Conservation (phyloP, 495 filamentous ascomycete species). For the Thozetella sp. region DNA sequence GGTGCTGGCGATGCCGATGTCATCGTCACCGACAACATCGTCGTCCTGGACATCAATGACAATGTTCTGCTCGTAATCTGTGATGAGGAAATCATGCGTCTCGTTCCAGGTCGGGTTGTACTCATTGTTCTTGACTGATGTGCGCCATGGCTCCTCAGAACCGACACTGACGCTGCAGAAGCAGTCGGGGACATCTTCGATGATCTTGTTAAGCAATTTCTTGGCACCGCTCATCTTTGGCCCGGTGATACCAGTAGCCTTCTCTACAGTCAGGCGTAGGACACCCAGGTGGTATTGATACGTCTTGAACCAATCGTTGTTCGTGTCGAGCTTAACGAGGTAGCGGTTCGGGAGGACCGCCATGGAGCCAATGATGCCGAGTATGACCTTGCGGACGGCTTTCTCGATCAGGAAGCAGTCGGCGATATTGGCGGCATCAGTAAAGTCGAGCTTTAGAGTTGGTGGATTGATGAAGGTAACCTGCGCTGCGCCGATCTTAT, state of each 20-base stretch:
- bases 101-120: slow-evolving; percentile 39
- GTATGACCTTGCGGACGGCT: slow-evolving; percentile 31
- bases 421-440: slow-evolving; percentile 39
- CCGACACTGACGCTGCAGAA: slow-evolving; percentile 36
- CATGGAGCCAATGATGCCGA: slow-evolving; percentile 37
- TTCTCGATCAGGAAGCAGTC: slow-evolving; percentile 33
- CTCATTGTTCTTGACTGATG: slow-evolving; percentile 34
- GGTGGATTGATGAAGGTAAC: slow-evolving; percentile 45
- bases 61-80: slow-evolving; percentile 36
- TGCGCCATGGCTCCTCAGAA: slow-evolving; percentile 36
- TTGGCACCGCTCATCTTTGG: slow-evolving; percentile 14
- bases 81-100: slow-evolving; percentile 38
- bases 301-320: slow-evolving; percentile 42
- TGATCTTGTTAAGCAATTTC: slow-evolving; percentile 29
- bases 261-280: slow-evolving; percentile 38
- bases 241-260: slow-evolving; percentile 28
- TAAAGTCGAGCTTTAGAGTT: slow-evolving; percentile 36
- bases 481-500: slow-evolving; percentile 42
- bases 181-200: slow-evolving; percentile 39
- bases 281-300: slow-evolving; percentile 39
- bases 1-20: slow-evolving; percentile 36
- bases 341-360: slow-evolving; percentile 43
- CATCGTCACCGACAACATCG: slow-evolving; percentile 36
- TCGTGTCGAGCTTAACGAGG: slow-evolving; percentile 38
- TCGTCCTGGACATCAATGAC: slow-evolving; percentile 35